Conservation (phyloP, 768 basidiomycete genomes). For the Phylloporus arenicola region DNA sequence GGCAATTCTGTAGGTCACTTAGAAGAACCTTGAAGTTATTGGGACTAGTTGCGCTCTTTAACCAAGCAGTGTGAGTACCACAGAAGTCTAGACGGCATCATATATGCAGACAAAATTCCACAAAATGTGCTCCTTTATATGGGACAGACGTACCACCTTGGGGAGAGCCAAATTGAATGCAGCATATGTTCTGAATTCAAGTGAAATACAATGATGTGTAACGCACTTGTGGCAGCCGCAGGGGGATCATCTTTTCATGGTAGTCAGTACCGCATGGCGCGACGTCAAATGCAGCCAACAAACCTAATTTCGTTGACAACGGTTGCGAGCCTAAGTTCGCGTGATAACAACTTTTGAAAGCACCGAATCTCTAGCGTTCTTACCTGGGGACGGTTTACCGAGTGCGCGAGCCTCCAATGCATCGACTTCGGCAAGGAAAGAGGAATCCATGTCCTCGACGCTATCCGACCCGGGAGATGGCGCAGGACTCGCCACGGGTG, state of each 20-base stretch:
- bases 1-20: background rate
- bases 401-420: slow-evolving; percentile 38
- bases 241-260: slow-evolving; percentile 7
- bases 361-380: background rate
- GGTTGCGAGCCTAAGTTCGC: background rate
- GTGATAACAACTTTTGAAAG: background rate
- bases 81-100: background rate
- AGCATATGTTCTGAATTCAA: background rate
- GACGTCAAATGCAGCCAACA: background rate
- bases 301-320: slow-evolving; percentile 1
- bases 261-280: background rate
- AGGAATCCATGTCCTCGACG: slow-evolving; percentile 19
- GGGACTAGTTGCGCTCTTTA: slow-evolving; percentile 1
- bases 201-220: background rate
- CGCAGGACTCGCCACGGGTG: slow-evolving; percentile 10
- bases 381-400: slow-evolving; percentile 7
- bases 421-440: slow-evolving; percentile 38
- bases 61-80: slow-evolving; percentile 7
- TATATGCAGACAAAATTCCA: background rate
- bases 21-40: slow-evolving; percentile 3
- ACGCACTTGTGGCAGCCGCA: slow-evolving; percentile 6
- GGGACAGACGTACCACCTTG: slow-evolving; percentile 17
- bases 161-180: background rate
- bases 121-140: background rate
- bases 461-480: slow-evolving; percentile 3